Evolutionary conservation across 2,329 filamentous ascomycete species (phyloP), one percentile per base, ranked within the genome.

Genomic region (Hirsutella minnesotensis): DNA sequence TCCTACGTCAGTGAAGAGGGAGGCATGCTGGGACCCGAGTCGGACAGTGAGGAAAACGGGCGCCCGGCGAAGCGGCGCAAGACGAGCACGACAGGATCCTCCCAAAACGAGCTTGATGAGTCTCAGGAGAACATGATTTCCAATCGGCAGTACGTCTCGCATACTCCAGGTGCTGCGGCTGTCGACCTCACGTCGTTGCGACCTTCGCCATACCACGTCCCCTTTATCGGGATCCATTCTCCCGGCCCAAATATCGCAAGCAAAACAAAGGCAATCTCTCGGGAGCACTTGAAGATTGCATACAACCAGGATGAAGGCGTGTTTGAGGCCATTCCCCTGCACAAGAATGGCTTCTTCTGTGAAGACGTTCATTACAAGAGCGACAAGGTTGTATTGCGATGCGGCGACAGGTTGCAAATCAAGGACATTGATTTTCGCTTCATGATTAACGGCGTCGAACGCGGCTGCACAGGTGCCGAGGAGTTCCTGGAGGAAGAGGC

Each of bases 191-290:
- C 69, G 9, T 70, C 69, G 18, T 65, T 83, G 38, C 70, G 76
- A 5, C 78, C 80, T 1, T 76, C 77, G 20, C 75, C 77, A 0
- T 62, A 73, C 46, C 71, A 79, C 44, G 75, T 79, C 43, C 78
- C 81, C 3, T 72, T 85, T 45, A 71, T 88, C 39, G 77, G 77
- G 29, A 85, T 89, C 37, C 84, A 88, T 57, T 84, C 83, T 3
- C 78, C 77, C 0, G 73, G 74, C 2, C 73, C 73, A 5, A 68
- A 75, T 39, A 76, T 77, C 46, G 73, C 77, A 3, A 68, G 60
- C 46, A 77, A 74, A 48, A 85, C 83, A 40, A 84, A 83, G 55
- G 75, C 74, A 40, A 88, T 89, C 43, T 89, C 84, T 3, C 70
- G 83, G 47, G 68, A 82, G 51, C 85, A 90, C 57, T 67, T 86